These are phyloP conservation scores for Sporisorium scitamineum DNA, from an alignment of 1,284 basidiomycete species.

Conservation along the genomic window DNA sequence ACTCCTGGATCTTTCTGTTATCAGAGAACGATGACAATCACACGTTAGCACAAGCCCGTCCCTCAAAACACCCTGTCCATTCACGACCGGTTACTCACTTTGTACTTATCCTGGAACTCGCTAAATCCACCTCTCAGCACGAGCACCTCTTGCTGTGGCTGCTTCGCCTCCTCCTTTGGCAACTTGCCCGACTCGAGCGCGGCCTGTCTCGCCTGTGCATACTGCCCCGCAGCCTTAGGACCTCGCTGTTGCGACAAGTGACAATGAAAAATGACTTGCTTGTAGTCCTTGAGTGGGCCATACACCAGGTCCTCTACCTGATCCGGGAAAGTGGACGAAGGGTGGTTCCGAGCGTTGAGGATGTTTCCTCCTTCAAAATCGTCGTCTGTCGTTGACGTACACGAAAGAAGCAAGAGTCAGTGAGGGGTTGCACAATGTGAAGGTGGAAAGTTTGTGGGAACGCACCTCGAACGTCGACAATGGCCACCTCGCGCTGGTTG, in stretches of 20 bases:
- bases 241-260: conserved; percentile 68
- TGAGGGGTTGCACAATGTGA: neutral
- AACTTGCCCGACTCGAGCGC: conserved; percentile 33
- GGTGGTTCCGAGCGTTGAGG: conserved; percentile 60
- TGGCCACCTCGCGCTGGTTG: conserved; percentile 43
- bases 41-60: conserved; percentile 10
- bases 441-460: neutral
- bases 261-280: conserved; percentile 70
- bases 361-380: conserved; percentile 70
- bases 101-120: conserved; percentile 66
- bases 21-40: neutral
- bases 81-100: conserved; percentile 42
- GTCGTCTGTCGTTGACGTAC: conserved; percentile 52
- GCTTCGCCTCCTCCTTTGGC: neutral
- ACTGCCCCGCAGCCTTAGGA: conserved; percentile 69
- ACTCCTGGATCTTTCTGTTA: conserved; percentile 52
- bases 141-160: conserved; percentile 59
- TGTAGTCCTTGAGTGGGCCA: conserved; percentile 53
- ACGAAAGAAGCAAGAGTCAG: neutral
- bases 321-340: conserved; percentile 53
- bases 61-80: conserved; percentile 27
- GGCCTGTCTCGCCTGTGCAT: conserved; percentile 61
- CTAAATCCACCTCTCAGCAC: conserved; percentile 69
- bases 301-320: conserved; percentile 60
- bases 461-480: conserved; percentile 65